A percentile compares a stretch with the other conserved stretches of the same genome.
phyloP scores from a whole-genome alignment of 208 protist species.

The Crithidia brevicula region DNA sequence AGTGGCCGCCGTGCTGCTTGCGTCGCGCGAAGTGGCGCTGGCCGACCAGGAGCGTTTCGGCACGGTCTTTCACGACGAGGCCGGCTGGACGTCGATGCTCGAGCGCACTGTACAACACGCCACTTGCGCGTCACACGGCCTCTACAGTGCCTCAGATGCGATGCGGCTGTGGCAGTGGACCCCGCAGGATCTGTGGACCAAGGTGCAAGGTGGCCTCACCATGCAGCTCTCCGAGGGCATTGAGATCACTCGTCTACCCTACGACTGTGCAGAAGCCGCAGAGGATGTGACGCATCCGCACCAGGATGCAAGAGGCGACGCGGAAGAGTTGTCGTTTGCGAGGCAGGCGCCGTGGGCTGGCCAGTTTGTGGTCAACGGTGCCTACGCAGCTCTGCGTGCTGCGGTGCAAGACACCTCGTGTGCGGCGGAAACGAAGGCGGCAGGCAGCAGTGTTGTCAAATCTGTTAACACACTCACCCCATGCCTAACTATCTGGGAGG shows the following conservation, averaged over 20 bases:
- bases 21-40: slow-evolving; percentile 1
- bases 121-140: not conserved
- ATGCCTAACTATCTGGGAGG: slow-evolving; percentile 20
- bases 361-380: slow-evolving; percentile 30
- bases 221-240: slow-evolving; percentile 25
- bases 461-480: not conserved
- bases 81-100: slow-evolving; percentile 17
- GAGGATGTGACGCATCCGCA: not conserved
- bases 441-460: no score
- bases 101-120: not conserved
- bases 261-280: not conserved
- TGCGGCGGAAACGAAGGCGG: not conserved
- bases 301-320: not conserved
- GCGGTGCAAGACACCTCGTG: not conserved
- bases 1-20: slow-evolving; percentile 15
- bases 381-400: slow-evolving; percentile 26
- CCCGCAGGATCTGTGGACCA: slow-evolving; percentile 21
- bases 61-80: slow-evolving; percentile 27
- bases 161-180: slow-evolving; percentile 24
- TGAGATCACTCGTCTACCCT: slow-evolving; percentile 22
- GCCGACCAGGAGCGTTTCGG: slow-evolving; percentile 34
- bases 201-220: slow-evolving; percentile 17
- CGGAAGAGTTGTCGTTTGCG: not conserved
- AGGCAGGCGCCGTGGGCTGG: slow-evolving; percentile 13
- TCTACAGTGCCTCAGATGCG: slow-evolving; percentile 36